These are phyloP conservation scores for Adenanthera pavonina DNA, from an alignment of 306 rosid species.

Conservation along the genomic window DNA sequence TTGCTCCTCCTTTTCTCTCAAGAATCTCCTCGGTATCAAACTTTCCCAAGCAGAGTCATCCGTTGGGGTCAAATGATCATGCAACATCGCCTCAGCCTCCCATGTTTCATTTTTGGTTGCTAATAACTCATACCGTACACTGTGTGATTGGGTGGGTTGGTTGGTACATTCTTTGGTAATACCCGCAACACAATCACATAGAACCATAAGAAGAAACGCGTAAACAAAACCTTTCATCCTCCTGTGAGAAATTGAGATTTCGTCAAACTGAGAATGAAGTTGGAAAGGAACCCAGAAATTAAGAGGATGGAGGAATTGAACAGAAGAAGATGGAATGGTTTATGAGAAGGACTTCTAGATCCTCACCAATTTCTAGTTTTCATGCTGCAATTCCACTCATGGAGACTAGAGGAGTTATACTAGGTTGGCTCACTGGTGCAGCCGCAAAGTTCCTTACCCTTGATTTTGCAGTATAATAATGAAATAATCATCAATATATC, in stretches of 20 bases:
- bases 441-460: not conserved
- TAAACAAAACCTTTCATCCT: not conserved
- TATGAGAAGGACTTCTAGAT: not conserved
- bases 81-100: slow-evolving; percentile 58
- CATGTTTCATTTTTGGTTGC: slow-evolving; percentile 52
- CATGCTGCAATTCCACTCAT: not conserved
- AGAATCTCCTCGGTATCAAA: slow-evolving; percentile 59
- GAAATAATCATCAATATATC: too few relatives aligned
- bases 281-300: not conserved
- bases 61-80: slow-evolving; percentile 63
- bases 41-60: slow-evolving; percentile 60
- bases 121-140: slow-evolving; percentile 46
- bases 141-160: slow-evolving; percentile 54
- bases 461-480: too few relatives aligned
- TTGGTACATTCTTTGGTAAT: slow-evolving; percentile 62
- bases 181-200: slow-evolving; percentile 38
- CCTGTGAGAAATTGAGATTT: not conserved
- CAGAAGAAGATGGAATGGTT: not conserved
- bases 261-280: not conserved
- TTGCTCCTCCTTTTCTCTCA: slow-evolving; percentile 52
- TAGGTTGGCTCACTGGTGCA: not conserved
- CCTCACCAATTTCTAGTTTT: not conserved
- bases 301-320: not conserved
- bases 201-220: not conserved
- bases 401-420: not conserved